Evolutionary conservation across 2,329 filamentous ascomycete genomes (phyloP), one percentile per base, ranked within the genome.

Genomic region (Diaporthe sp.): DNA sequence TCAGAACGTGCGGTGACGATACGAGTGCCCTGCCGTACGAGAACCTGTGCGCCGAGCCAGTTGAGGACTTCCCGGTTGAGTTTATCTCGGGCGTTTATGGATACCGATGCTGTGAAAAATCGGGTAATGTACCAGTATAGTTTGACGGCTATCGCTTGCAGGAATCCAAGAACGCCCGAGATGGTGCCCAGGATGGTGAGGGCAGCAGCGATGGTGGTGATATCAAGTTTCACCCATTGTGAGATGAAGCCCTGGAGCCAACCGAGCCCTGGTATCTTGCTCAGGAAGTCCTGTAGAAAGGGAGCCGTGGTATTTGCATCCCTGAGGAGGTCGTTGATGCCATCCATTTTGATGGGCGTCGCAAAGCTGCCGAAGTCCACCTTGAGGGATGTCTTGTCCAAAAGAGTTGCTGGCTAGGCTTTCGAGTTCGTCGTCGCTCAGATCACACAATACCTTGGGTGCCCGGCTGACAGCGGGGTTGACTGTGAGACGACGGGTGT

Each of bases 51-150:
- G 3, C 81, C 81, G 10, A 84, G 76, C 82, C 82, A 84, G 78
- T 83, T 83, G 63, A 84, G 77, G 5, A 84, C 82, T 61, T 84
- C 83, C 9, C 80, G 77, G 75, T 84, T 84, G 58, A 84, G 81
- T 9, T 81, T 79, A 75, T 84, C 83, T 47, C 78, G 79, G n/a
- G 80, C 80, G 1, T 80, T 79, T 63, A 84, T 82, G 30, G 82
- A 83, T 25, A 84, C 80, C 6, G 82, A 82, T 3, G 83, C 81
- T 0, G 83, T 84, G 70, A 84, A 80, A 75, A 84, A 84, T 3
- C 80, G 78, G 2, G 82, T 80, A 6, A 83, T 76, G 79, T 80
- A 82, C 79, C 82, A 83, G 74, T 83, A 84, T 37, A 83, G 19
- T 73, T 81, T 81, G 25, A 77, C 74, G 2, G 78, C 78, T 3